phyloP scores from a whole-genome alignment of 1,284 basidiomycete species.

The Ceratobasidium theobromae region DNA sequence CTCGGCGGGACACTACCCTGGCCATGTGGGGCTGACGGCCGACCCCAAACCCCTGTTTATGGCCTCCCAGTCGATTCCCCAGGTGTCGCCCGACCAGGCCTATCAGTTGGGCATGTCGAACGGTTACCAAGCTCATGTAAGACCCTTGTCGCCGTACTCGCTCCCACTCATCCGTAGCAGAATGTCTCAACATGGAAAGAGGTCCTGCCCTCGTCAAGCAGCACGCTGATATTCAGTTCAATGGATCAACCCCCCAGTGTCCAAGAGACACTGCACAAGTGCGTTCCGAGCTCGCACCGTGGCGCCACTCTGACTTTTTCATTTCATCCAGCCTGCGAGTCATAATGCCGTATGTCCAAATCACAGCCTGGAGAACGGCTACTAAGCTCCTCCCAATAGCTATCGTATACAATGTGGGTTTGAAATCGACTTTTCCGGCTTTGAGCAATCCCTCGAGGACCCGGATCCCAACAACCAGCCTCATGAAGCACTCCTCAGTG shows the following conservation, averaged over 20 bases:
- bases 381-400: background rate
- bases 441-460: constrained; percentile 22
- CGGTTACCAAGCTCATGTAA: background rate
- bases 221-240: background rate
- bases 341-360: constrained; percentile 8
- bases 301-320: background rate
- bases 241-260: background rate
- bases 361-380: background rate
- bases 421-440: constrained; percentile 4
- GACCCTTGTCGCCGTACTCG: too few species aligned
- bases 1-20: too few species aligned
- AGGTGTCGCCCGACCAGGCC: background rate
- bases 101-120: background rate
- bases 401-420: constrained; percentile 22
- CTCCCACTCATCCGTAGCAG: background rate
- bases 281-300: background rate
- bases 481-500: constrained; percentile 32
- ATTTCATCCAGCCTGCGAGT: background rate
- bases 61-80: constrained; percentile 17
- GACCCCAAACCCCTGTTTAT: constrained; percentile 5
- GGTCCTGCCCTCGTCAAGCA: background rate
- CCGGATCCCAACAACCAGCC: constrained; percentile 26
- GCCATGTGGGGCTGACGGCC: background rate
- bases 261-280: constrained; percentile 8
- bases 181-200: background rate